Percentiles rank a stretch among this genome's conserved stretches.
phyloP scores from a whole-genome alignment of 2,329 filamentous ascomycete genomes.

The Alternaria postmessia region DNA sequence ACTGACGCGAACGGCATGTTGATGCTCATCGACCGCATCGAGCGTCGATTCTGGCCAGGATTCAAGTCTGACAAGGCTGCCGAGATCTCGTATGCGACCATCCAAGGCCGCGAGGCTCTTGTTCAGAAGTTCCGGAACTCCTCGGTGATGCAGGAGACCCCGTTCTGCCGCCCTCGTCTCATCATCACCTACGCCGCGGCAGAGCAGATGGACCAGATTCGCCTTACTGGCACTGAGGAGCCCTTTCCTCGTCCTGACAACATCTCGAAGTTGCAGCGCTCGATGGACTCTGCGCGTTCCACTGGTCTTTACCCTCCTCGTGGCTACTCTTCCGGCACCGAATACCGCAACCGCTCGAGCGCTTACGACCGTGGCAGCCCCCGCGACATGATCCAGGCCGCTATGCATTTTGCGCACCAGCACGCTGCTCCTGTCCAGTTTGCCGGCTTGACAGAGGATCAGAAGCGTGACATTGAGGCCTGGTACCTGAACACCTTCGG shows the following conservation, averaged over 20 bases:
- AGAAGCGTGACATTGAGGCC: slow-evolving; percentile 36
- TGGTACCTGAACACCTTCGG: slow-evolving; percentile 33
- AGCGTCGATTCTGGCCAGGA: slow-evolving; percentile 68
- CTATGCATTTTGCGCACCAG: slow-evolving; percentile 27
- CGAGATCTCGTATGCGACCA: slow-evolving; percentile 95
- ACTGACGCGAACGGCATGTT: slow-evolving; percentile 65
- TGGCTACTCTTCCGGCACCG: slow-evolving; percentile 74
- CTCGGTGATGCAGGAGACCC: slow-evolving; percentile 88
- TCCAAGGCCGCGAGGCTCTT: slow-evolving; percentile 90
- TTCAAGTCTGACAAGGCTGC: slow-evolving; percentile 86
- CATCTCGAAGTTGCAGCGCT: slow-evolving; percentile 84
- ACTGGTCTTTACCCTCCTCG: slow-evolving; percentile 87
- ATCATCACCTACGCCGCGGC: slow-evolving; percentile 62
- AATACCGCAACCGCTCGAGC: slow-evolving; percentile 78
- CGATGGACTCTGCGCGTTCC: slow-evolving; percentile 84
- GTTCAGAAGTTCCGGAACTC: slow-evolving; percentile 97
- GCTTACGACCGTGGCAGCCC: slow-evolving; percentile 83
- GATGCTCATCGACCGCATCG: slow-evolving; percentile 40
- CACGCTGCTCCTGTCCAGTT: slow-evolving; percentile 21
- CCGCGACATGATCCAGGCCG: slow-evolving; percentile 42
- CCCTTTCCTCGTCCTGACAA: slow-evolving; percentile 83
- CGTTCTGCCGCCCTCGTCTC: slow-evolving; percentile 79
- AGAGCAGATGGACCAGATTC: slow-evolving; percentile 45
- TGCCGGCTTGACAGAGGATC: slow-evolving; percentile 22
- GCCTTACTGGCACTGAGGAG: slow-evolving; percentile 73